A percentile compares a stretch with the other conserved stretches of the same genome.
These are phyloP conservation scores for Neofusicoccum laricinum DNA, from an alignment of 2,329 filamentous ascomycete species.

Conservation along the genomic window DNA sequence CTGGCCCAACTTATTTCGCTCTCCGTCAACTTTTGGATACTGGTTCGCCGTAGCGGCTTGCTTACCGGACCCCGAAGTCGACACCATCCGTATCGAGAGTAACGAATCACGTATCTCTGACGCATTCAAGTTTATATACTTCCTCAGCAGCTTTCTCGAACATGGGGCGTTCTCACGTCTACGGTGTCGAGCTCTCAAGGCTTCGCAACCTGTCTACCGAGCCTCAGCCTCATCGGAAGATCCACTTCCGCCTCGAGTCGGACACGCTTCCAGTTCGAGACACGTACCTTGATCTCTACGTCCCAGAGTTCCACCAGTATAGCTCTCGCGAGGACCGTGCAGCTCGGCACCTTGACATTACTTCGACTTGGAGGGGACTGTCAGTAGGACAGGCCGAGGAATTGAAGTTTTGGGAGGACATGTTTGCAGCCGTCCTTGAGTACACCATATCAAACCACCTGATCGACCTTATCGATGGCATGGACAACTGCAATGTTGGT, in stretches of 20 bases:
- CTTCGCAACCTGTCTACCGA: not conserved
- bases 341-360: constrained; percentile 31
- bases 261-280: not conserved
- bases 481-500: constrained; percentile 10
- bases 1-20: not conserved
- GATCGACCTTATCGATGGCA: constrained; percentile 17
- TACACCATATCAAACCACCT: constrained; percentile 22
- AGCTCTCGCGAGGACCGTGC: not conserved
- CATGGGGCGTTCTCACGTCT: constrained; percentile 7
- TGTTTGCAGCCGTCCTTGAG: constrained; percentile 25
- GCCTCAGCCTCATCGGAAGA: not conserved
- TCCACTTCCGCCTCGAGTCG: constrained; percentile 7
- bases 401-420: constrained; percentile 30
- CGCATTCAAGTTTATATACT: constrained; percentile 3
- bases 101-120: not conserved
- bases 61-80: not conserved
- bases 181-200: constrained; percentile 13
- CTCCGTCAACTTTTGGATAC: not conserved
- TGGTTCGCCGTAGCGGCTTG: not conserved
- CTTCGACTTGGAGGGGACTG: constrained; percentile 36
- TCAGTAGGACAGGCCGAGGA: constrained; percentile 28
- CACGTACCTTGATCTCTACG: constrained; percentile 7
- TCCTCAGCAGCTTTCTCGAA: not conserved
- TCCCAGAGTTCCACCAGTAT: constrained; percentile 8
- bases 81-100: not conserved